These are phyloP conservation scores for Colletotrichum costaricense DNA, from an alignment of 2,329 filamentous ascomycete species.

Conservation along the genomic window DNA sequence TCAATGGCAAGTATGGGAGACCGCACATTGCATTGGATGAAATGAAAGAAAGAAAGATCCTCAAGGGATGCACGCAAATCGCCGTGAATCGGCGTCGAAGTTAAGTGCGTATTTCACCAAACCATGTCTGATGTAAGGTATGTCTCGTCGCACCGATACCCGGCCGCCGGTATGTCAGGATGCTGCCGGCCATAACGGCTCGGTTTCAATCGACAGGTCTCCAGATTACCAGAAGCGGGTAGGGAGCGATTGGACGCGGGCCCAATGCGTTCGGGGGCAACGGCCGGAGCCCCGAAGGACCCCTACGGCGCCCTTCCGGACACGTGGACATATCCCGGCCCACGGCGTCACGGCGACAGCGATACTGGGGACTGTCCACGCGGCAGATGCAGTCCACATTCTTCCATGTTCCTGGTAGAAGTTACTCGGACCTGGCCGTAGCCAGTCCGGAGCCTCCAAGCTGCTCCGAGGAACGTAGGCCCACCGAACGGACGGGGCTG, in stretches of 20 bases:
- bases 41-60: neutral
- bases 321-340: neutral
- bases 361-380: conserved; percentile 19
- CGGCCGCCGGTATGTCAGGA: neutral
- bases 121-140: neutral
- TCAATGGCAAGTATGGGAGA: neutral
- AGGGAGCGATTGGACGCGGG: neutral
- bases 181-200: neutral
- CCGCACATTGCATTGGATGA: neutral
- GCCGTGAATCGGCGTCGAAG: neutral
- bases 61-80: neutral
- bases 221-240: neutral
- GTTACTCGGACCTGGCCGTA: conserved; percentile 16
- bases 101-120: neutral
- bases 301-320: neutral
- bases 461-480: conserved; percentile 1
- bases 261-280: neutral
- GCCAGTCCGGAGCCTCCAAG: conserved; percentile 22
- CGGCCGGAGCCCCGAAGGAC: neutral
- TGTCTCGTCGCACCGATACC: neutral
- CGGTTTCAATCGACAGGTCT: neutral
- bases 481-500: neutral
- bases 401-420: conserved; percentile 3
- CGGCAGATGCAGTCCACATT: conserved; percentile 3
- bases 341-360: conserved; percentile 1